phyloP scores from a whole-genome alignment of 805 yeast genomes.

The Priceomyces melissophilus region DNA sequence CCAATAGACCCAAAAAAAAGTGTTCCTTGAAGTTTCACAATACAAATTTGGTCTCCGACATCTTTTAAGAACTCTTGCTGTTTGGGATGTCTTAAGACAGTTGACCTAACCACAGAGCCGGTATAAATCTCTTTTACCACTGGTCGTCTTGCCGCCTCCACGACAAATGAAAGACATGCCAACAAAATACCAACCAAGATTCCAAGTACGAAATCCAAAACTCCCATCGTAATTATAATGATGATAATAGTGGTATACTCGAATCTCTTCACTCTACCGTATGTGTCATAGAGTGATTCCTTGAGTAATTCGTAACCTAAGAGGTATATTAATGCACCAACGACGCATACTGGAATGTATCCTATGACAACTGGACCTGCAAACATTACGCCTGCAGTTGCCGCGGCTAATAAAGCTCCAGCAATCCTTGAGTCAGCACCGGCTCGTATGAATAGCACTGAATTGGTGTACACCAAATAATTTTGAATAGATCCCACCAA shows the following conservation, averaged over 20 bases:
- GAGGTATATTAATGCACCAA: conserved; percentile 85
- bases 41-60: conserved; percentile 88
- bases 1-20: conserved; percentile 95
- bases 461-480: conserved; percentile 91
- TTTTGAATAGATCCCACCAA: conserved; percentile 85
- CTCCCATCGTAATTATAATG: conserved; percentile 93
- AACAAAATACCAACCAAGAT: conserved; percentile 84
- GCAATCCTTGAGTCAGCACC: conserved; percentile 91
- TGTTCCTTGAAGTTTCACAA: conserved; percentile 82
- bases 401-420: conserved; percentile 82
- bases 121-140: conserved; percentile 79
- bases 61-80: conserved; percentile 81
- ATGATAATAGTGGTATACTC: conserved; percentile 83
- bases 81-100: conserved; percentile 85
- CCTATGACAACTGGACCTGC: conserved; percentile 93
- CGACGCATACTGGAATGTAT: conserved; percentile 92
- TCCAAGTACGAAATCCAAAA: conserved; percentile 91
- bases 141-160: conserved; percentile 81
- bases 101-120: conserved; percentile 86
- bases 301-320: conserved; percentile 86
- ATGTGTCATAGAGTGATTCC: conserved; percentile 84
- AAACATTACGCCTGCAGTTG: conserved; percentile 77
- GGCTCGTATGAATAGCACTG: conserved; percentile 85
- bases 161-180: conserved; percentile 94
- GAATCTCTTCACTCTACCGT: conserved; percentile 66